phyloP scores from a whole-genome alignment of 768 basidiomycete genomes.

The Mycena vulgaris region DNA sequence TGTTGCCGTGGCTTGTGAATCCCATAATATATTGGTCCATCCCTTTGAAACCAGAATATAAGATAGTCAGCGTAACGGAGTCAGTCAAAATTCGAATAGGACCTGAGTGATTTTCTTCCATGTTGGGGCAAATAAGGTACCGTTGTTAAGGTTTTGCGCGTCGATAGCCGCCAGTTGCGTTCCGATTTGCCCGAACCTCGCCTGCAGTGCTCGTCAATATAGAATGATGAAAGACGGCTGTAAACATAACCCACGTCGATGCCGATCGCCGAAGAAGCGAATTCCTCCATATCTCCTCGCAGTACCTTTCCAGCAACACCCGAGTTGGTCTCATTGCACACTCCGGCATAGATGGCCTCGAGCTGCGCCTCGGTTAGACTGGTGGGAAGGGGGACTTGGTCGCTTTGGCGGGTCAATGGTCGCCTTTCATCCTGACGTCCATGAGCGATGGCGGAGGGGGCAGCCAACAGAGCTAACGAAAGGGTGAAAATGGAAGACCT shows the following conservation, averaged over 20 bases:
- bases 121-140: too few species aligned
- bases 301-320: background rate
- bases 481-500: too few species aligned
- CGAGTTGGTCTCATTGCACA: background rate
- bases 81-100: background rate
- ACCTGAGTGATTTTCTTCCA: background rate
- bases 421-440: too few species aligned
- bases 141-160: too few species aligned
- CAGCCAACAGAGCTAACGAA: too few species aligned
- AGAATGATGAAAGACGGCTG: background rate
- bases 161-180: too few species aligned
- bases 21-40: background rate
- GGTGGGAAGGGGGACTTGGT: background rate
- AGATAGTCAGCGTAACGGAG: background rate
- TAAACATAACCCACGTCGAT: background rate
- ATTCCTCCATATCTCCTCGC: background rate
- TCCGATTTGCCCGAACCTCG: too few species aligned
- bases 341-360: background rate
- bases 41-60: background rate
- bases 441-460: too few species aligned
- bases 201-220: background rate
- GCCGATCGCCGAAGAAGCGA: background rate
- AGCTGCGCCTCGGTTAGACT: background rate
- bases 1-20: background rate
- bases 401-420: background rate